Evolutionary conservation across 129 eudicot genomes (phyloP).

Genomic region (Pseudognaphalium luteoalbum): DNA sequence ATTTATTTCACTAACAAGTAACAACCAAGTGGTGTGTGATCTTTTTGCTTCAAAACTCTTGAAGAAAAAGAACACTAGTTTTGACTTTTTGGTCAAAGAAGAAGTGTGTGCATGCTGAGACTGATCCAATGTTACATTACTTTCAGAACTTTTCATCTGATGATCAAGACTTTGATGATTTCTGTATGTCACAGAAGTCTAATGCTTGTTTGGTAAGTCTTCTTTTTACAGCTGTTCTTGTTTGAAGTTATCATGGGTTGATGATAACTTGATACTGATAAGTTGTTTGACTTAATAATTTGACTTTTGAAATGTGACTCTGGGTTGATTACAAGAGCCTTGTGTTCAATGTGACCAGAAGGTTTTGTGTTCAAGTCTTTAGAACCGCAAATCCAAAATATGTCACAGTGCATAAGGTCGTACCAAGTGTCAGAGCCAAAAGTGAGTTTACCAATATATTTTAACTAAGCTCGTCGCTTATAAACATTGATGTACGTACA

Average conservation of each 20-base stretch:
- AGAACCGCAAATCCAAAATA: background rate
- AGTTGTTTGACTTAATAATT: conserved; percentile 7
- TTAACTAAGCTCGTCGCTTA: no score
- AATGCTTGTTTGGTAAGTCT: conserved; percentile 48
- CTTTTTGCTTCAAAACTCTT: conserved; percentile 7
- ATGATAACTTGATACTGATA: background rate
- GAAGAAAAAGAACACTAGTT: conserved; percentile 4
- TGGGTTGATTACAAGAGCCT: background rate
- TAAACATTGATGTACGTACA: no score
- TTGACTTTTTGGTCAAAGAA: conserved; percentile 23
- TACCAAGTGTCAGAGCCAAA: no score
- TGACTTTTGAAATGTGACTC: background rate
- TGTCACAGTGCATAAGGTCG: no score
- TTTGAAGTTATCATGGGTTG: background rate
- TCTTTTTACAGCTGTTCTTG: background rate
- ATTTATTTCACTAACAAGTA: background rate
- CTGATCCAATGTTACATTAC: conserved; percentile 54
- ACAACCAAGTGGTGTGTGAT: conserved; percentile 11
- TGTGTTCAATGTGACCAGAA: background rate
- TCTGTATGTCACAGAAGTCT: conserved; percentile 45
- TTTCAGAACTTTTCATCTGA: conserved; percentile 50
- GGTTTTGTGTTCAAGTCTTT: background rate
- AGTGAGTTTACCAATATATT: no score
- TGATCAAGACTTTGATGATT: conserved; percentile 58
- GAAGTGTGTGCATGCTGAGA: conserved; percentile 50